phyloP scores from a whole-genome alignment of 371 early-diverging fungal species.

The Cokeromyces recurvatus region DNA sequence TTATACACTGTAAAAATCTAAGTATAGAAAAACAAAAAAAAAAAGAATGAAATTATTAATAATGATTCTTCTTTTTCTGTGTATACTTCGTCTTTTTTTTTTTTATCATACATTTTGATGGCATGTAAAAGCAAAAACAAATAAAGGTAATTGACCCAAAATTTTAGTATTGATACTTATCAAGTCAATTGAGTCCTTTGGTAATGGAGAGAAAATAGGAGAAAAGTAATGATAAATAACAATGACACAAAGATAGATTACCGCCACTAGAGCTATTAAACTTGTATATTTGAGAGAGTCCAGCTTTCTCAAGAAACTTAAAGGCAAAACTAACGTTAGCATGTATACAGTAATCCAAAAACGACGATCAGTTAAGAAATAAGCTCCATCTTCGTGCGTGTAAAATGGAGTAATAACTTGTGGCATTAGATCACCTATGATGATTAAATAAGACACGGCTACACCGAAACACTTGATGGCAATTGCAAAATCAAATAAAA shows the following conservation, averaged over 20 bases:
- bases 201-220: constrained; percentile 40
- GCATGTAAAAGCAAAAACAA: constrained; percentile 95
- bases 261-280: constrained; percentile 84
- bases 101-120: constrained; percentile 67
- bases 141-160: constrained; percentile 90
- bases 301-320: constrained; percentile 81
- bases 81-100: constrained; percentile 1
- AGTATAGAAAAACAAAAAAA: background rate
- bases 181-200: constrained; percentile 31
- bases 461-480: constrained; percentile 99
- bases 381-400: constrained; percentile 2
- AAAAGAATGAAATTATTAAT: background rate
- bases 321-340: constrained; percentile 62
- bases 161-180: constrained; percentile 57
- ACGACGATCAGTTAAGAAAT: constrained; percentile 50
- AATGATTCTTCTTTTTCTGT: background rate
- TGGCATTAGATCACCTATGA: constrained; percentile 94
- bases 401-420: constrained; percentile 25
- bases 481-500: constrained; percentile 94
- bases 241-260: constrained; percentile 85
- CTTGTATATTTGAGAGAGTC: constrained; percentile 96
- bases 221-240: constrained; percentile 75
- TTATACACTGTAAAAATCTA: constrained; percentile 92
- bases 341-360: constrained; percentile 89
- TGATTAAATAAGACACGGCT: constrained; percentile 94